These are phyloP conservation scores for Lactarius hengduanensis DNA, from an alignment of 768 basidiomycete genomes.

Conservation along the genomic window DNA sequence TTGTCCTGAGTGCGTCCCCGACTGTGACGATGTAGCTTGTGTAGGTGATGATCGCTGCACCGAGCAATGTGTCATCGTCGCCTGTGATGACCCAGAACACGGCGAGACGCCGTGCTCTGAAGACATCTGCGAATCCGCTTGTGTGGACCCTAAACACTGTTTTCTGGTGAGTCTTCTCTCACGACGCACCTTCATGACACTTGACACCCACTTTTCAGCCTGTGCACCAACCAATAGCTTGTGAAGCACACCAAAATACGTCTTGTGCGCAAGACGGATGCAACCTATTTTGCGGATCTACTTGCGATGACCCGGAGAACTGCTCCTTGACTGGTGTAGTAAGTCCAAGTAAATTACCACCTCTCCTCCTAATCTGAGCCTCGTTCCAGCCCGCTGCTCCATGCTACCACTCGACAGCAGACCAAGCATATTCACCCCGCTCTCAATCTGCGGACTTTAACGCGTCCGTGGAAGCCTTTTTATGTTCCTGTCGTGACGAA, in stretches of 20 bases:
- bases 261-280: constrained; percentile 32
- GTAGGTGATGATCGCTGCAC: constrained; percentile 42
- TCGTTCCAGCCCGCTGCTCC: constrained; percentile 4
- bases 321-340: constrained; percentile 12
- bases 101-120: constrained; percentile 41
- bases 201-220: constrained; percentile 5
- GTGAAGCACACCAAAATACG: constrained; percentile 41
- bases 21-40: constrained; percentile 30
- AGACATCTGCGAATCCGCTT: constrained; percentile 44
- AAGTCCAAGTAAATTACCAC: not conserved
- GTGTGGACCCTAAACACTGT: constrained; percentile 56
- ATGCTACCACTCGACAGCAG: not conserved
- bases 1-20: constrained; percentile 29
- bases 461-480: constrained; percentile 15
- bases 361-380: not conserved
- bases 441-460: constrained; percentile 20
- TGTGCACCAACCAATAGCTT: not conserved
- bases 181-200: not conserved
- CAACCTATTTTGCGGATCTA: not conserved
- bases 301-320: constrained; percentile 13
- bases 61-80: constrained; percentile 69
- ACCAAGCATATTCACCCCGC: not conserved
- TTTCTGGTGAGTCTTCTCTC: constrained; percentile 23
- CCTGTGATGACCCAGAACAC: constrained; percentile 63
- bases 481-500: constrained; percentile 25